These are phyloP conservation scores for Bipolaris victoriae DNA, from an alignment of 2,329 filamentous ascomycete genomes.

Conservation along the genomic window DNA sequence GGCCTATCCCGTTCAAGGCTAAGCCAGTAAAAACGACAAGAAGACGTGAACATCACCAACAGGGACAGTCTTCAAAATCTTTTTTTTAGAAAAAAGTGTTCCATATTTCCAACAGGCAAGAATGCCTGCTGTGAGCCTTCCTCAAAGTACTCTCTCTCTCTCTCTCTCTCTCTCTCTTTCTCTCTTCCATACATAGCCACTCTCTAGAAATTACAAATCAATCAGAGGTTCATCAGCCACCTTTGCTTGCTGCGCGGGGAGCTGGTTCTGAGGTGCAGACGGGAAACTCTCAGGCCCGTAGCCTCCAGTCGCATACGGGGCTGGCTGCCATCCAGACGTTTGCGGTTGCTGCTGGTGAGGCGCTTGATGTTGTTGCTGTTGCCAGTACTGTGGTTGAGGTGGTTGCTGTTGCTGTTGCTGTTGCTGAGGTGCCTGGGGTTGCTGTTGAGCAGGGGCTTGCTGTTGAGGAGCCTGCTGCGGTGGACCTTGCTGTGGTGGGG, in stretches of 20 bases:
- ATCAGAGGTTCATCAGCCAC: constrained; percentile 79
- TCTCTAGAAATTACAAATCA: constrained; percentile 63
- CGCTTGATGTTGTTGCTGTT: constrained; percentile 36
- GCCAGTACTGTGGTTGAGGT: constrained; percentile 19
- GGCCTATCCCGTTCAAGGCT: too few species aligned
- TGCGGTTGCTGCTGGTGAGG: constrained; percentile 45
- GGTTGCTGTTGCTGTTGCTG: constrained; percentile 23
- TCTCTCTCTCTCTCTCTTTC: too few species aligned
- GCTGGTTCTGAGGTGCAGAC: constrained; percentile 66
- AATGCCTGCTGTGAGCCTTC: too few species aligned
- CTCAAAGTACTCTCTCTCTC: too few species aligned
- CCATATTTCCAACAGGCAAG: too few species aligned
- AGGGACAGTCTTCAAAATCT: too few species aligned
- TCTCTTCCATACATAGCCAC: too few species aligned
- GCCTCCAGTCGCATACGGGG: constrained; percentile 49
- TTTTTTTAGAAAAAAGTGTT: too few species aligned
- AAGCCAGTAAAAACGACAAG: too few species aligned
- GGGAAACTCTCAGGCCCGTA: constrained; percentile 64
- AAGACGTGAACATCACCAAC: too few species aligned
- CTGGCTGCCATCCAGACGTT: constrained; percentile 42
- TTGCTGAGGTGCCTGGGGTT: constrained; percentile 24
- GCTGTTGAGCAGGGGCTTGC: constrained; percentile 26
- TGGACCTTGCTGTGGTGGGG: constrained; percentile 20
- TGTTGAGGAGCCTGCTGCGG: constrained; percentile 31
- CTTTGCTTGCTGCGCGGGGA: constrained; percentile 51